Conservation (phyloP, 176 grass and related monocot genomes). For the Oryza australiensis region DNA sequence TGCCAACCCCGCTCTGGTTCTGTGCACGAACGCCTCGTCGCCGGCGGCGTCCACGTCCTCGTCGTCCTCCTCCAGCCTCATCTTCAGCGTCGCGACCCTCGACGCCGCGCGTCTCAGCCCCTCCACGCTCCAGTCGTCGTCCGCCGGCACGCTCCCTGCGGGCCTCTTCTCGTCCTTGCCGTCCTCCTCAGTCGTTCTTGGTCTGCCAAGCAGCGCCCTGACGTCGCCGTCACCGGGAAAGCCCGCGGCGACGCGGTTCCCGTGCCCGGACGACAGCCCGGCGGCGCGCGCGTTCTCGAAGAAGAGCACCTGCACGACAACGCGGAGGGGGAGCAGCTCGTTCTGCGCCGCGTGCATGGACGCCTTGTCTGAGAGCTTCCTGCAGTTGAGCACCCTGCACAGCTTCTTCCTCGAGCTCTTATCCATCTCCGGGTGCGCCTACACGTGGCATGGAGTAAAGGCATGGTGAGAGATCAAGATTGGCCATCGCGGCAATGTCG, state of each 20-base stretch:
- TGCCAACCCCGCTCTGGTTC: conserved; percentile 32
- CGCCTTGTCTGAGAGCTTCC: conserved; percentile 67
- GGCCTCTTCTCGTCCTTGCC: conserved; percentile 2
- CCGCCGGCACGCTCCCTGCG: not conserved
- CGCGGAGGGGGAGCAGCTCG: conserved; percentile 67
- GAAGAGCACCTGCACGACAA: conserved; percentile 87
- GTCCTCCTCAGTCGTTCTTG: conserved; percentile 19
- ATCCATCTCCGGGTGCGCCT: conserved; percentile 66
- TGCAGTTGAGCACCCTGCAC: conserved; percentile 79
- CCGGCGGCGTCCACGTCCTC: conserved; percentile 26
- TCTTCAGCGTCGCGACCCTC: conserved; percentile 59
- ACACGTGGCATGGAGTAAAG: not conserved
- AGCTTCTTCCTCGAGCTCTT: conserved; percentile 62
- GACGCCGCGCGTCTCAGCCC: conserved; percentile 40
- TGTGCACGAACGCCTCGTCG: conserved; percentile 58
- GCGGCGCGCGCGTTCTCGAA: conserved; percentile 73
- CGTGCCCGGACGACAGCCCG: conserved; percentile 2
- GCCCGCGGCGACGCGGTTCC: conserved; percentile 33
- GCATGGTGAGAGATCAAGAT: not conserved
- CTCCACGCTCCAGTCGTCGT: conserved; percentile 47
- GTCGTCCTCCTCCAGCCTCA: conserved; percentile 66
- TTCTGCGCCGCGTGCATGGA: conserved; percentile 78
- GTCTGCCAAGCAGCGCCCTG: conserved; percentile 42
- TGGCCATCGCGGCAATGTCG: not conserved
- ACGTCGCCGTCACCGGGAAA: conserved; percentile 30